These are phyloP conservation scores for Trichoderma sp. DNA, from an alignment of 2,329 filamentous ascomycete species.

Conservation along the genomic window DNA sequence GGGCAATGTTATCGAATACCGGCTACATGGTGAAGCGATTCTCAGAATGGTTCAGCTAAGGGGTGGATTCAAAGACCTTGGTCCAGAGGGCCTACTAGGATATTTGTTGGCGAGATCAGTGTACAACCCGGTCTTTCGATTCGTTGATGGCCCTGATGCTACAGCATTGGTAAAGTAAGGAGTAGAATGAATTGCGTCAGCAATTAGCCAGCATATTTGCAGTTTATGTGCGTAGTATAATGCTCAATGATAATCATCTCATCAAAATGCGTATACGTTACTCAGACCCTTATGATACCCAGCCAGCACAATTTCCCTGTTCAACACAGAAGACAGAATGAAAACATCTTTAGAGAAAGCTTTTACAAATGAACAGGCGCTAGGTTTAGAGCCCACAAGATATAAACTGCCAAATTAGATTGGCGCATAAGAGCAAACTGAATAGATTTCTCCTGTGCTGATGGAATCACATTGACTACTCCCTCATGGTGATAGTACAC, in stretches of 20 bases:
- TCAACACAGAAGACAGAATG: neutral
- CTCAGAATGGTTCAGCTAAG: constrained; percentile 16
- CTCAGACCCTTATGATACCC: neutral
- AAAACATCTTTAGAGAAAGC: neutral
- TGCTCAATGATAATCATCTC: neutral
- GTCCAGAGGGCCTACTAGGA: constrained; percentile 3
- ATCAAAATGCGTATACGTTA: neutral
- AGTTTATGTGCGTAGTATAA: neutral
- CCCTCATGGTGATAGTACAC: neutral
- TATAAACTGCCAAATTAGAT: neutral
- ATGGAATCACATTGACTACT: neutral
- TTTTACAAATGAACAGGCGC: neutral
- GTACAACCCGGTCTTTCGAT: constrained; percentile 12
- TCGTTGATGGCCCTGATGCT: constrained; percentile 3
- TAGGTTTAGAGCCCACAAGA: neutral
- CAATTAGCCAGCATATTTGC: neutral
- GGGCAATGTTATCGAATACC: neutral
- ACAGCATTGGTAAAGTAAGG: neutral
- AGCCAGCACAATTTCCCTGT: neutral
- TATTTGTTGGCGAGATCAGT: constrained; percentile 13
- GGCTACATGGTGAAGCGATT: constrained; percentile 14
- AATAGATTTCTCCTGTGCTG: too few species aligned
- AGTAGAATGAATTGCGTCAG: neutral
- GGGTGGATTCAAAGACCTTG: neutral
- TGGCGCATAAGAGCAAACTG: too few species aligned